Base-by-base conservation (phyloP, 1,139 yeast genomes). In the Sugiyamaella castrensis region DNA sequence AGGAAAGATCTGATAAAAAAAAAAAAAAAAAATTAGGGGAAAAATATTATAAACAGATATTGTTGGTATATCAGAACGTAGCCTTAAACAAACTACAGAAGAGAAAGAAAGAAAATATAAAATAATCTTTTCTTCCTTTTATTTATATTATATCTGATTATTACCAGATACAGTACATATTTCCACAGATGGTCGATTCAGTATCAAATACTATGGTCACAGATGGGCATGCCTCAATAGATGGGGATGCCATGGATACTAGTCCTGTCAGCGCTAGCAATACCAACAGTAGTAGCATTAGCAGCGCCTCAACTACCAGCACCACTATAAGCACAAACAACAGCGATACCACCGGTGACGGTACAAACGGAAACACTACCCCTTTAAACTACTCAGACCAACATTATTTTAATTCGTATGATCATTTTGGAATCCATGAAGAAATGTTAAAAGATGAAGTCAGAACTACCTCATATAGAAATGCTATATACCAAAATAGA, bases 361-460 rank as follows among this genome's bases (percentile, higher is more conserved):
- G 8, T 8, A 11, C 44, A 27, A 41, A 41, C 33, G 44, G 44
- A 10, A 40, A 42, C 15, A 19, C 24, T 3, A 19, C 24, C 24
- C 26, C 43, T 9, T 36, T 42, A 11, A 42, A 42, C 40, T 42
- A 35, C 13, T 42, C 81, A 40, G 97, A 89, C 65, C 92, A 87
- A 70, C 98, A 91, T 67, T 92, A 92, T 72, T 92, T 92, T 73
- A 80, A 85, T 44, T 91, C 98, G 2, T 92, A 92, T 63, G 98
- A 92, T 67, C 98, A 92, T 68, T 91, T 88, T 64, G 97, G 97
- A 49, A 94, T 94, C 64, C 99, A 94, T 66, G 98, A 94, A 71
- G 98, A 91, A 69, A 94, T 94, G 99, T 81, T 94, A 64, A 95
- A 92, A 70, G 99, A 94, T 68, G 81, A 88, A 49, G 87, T 89